Evolutionary conservation across 306 rosid genomes (phyloP).

Genomic region (Cyamopsis tetragonoloba): DNA sequence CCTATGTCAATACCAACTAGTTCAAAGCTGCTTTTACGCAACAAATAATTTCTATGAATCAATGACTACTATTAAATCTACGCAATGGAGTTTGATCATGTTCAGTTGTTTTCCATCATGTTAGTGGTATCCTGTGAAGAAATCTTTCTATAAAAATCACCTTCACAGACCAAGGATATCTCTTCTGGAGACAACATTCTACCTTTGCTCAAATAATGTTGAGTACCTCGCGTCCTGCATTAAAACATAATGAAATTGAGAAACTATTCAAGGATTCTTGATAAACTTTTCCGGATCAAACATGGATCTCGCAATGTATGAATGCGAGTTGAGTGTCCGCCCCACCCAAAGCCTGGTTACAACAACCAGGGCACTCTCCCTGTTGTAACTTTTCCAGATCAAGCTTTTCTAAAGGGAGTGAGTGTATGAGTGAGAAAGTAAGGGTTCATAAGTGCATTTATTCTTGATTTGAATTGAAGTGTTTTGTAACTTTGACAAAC

Average conservation of each 20-base stretch:
- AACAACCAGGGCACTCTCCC: too few species aligned
- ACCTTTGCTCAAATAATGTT: slow-evolving; percentile 69
- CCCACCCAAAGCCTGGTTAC: too few species aligned
- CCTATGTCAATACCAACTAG: background rate
- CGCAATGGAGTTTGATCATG: slow-evolving; percentile 26
- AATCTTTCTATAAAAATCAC: slow-evolving; percentile 38
- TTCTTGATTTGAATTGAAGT: too few species aligned
- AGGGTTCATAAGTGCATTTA: too few species aligned
- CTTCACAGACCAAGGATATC: slow-evolving; percentile 53
- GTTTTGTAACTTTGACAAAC: too few species aligned
- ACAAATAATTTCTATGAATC: background rate
- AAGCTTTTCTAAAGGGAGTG: too few species aligned
- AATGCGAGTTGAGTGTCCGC: too few species aligned
- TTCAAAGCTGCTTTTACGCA: too few species aligned
- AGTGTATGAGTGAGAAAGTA: too few species aligned
- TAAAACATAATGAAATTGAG: slow-evolving; percentile 18
- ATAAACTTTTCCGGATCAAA: background rate
- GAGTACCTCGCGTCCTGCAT: slow-evolving; percentile 55
- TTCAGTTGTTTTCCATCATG: slow-evolving; percentile 28
- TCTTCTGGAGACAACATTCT: slow-evolving; percentile 56
- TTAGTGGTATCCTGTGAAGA: slow-evolving; percentile 22
- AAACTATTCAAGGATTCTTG: slow-evolving; percentile 2
- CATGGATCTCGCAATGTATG: too few species aligned
- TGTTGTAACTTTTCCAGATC: too few species aligned
- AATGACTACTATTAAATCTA: slow-evolving; percentile 23